Evolutionary conservation across 140 eudicot genomes (phyloP), one percentile per base, ranked within the genome.

Genomic region (Cichorium intybus): DNA sequence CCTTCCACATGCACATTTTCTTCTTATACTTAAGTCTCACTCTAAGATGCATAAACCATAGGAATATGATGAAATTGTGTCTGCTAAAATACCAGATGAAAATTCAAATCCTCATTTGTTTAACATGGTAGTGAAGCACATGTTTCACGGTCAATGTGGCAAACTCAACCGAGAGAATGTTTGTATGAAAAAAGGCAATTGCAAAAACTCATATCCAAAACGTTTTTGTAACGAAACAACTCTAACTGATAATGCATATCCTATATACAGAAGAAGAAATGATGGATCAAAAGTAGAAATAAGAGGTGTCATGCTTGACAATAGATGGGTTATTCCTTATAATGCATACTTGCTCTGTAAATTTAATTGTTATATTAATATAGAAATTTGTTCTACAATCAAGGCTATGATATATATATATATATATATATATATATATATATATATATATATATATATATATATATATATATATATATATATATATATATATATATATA

Each of bases 91-190:
- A 6, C 74, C 70, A 0, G 31, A 69, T 62, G 1, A 18, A 33
- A 56, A 33, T 14, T 1, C 29, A 1, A 10, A 56, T 7, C 66
- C 67, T 1, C 14, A 37, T 10, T 4, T 79, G 5, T 21, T 34
- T 22, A 35, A 41, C 0, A 50, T 62, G 24, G 80, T 79, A 0
- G 26, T 53, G 0, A 60, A 60, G 11, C 83, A 78, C 28, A 78
- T 78, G 83, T 37, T 78, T 74, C 84, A 79, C 48, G 74, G 80
- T 0, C 77, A 76, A 0, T 73, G 77, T 39, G 84, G 72, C 0
- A 4, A 7, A 10, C 2, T 41, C 5, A 73, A 73, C 18, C 23
- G 16, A 1, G 6, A 17, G 0, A 73, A 68, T 15, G 16, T 26
- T 10, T 73, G 80, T 5, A 67, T 79, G 84, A 47, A 12, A 24